A percentile compares a stretch with the other conserved stretches of the same genome.
These are phyloP conservation scores for Macrophomina tecta DNA, from an alignment of 2,329 filamentous ascomycete genomes.

Conservation along the genomic window DNA sequence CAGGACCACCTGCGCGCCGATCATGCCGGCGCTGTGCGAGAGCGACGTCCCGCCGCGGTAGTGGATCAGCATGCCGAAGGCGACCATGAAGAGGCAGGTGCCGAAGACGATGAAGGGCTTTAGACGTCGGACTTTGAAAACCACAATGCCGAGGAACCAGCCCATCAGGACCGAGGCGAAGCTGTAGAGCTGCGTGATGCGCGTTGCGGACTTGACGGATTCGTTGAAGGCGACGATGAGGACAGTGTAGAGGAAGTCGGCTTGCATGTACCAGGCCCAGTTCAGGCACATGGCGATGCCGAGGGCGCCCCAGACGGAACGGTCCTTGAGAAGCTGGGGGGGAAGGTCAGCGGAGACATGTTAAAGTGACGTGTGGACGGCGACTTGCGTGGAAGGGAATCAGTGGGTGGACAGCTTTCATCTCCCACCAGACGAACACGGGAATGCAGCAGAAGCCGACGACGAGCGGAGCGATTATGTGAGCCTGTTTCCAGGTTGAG, in stretches of 20 bases:
- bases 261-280: constrained; percentile 65
- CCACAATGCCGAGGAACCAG: constrained; percentile 61
- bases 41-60: constrained; percentile 61
- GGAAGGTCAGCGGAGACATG: neutral
- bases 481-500: constrained; percentile 57
- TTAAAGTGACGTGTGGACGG: too few relatives aligned
- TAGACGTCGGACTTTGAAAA: constrained; percentile 64
- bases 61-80: constrained; percentile 68
- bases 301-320: constrained; percentile 67
- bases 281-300: constrained; percentile 51
- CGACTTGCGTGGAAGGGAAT: constrained; percentile 60
- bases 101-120: constrained; percentile 69
- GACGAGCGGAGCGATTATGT: constrained; percentile 59
- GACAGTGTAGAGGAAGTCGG: constrained; percentile 68
- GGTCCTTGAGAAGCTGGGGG: constrained; percentile 62
- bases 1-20: constrained; percentile 67
- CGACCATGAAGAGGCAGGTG: constrained; percentile 66
- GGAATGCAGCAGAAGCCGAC: constrained; percentile 59
- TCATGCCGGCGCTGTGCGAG: constrained; percentile 60
- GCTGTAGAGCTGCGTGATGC: constrained; percentile 66
- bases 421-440: constrained; percentile 62
- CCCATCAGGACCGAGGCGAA: constrained; percentile 65
- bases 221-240: constrained; percentile 68
- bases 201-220: constrained; percentile 61
- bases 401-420: constrained; percentile 57